phyloP scores from a whole-genome alignment of 2,329 filamentous ascomycete genomes.

The Penicillium paneum region DNA sequence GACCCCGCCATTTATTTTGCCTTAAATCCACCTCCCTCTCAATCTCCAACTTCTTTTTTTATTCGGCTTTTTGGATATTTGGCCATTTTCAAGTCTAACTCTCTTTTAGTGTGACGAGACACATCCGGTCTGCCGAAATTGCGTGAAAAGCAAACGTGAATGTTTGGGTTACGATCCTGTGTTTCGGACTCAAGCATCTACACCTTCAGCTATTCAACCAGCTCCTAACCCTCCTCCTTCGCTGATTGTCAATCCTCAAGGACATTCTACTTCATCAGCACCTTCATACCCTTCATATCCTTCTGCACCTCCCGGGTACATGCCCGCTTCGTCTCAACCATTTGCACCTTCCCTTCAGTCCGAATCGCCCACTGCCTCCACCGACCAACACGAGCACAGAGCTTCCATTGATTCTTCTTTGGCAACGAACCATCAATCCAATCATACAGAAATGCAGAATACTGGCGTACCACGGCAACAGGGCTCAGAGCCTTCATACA shows the following conservation, averaged over 20 bases:
- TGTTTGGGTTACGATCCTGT: slow-evolving; percentile 67
- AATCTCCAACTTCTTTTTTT: slow-evolving; percentile 12
- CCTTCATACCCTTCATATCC: slow-evolving; percentile 38
- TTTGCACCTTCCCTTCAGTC: slow-evolving; percentile 39
- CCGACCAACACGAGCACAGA: slow-evolving; percentile 56
- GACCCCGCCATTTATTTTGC: slow-evolving; percentile 27
- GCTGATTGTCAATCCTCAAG: slow-evolving; percentile 41
- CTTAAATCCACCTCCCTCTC: slow-evolving; percentile 15
- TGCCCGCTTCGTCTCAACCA: slow-evolving; percentile 39
- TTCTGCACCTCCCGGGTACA: slow-evolving; percentile 40
- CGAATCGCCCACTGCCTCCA: slow-evolving; percentile 39
- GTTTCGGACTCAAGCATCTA: slow-evolving; percentile 66
- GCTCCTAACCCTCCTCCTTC: slow-evolving; percentile 46
- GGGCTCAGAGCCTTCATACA: slow-evolving; percentile 21
- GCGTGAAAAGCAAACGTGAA: slow-evolving; percentile 65
- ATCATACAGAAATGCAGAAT: slow-evolving; percentile 36
- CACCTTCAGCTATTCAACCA: slow-evolving; percentile 66
- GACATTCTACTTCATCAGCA: slow-evolving; percentile 27
- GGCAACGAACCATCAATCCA: slow-evolving; percentile 44
- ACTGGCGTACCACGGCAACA: slow-evolving; percentile 26
- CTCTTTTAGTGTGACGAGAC: slow-evolving; percentile 81
- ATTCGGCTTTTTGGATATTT: not conserved
- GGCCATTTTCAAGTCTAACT: slow-evolving; percentile 14
- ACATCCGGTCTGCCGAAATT: slow-evolving; percentile 79
- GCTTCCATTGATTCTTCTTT: slow-evolving; percentile 65